Base-by-base conservation (phyloP, 371 early-diverging fungal genomes). In the Apophysomyces elegans region DNA sequence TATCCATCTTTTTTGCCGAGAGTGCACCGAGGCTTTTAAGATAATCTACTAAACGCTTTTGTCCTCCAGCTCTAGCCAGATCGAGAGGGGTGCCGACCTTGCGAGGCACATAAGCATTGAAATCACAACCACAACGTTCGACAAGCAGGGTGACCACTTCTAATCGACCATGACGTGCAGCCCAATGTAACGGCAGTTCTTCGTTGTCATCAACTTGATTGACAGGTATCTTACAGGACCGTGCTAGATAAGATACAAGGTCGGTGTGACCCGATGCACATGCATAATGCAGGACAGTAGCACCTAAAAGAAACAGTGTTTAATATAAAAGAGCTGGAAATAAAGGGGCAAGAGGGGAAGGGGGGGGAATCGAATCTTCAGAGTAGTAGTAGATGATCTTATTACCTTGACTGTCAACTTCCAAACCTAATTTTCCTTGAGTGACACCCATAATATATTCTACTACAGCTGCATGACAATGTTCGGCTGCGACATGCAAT, bases 231-330 rank as follows among this genome's bases (percentile, higher is more conserved):
- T 69, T 70, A 62, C 80, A 80, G 11, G 62, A 59, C 32, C 64
- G 66, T 36, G 70, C 63, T 2, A 77, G 43, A 46, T 67, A 75
- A 9, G 72, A 63, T 11, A 80, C 80, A 3, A 80, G 61, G 16
- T 77, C 77, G 13, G 69, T 63, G 61, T 81, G 74, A 2, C 81
- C 79, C 6, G 81, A 78, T 37, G 60, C 62, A 56, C 77, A 71
- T 32, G 79, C 81, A 70, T 78, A 81, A 61, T 81, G 81, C n/a
- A 81, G 61, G 6, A 68, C 68, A 38, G 73, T 78, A 7, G 77
- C 77, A 39, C 81, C 81, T 81, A 59, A 37, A 37, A 45, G 41
- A 54, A 4, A 50, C 9, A 21, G 4, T 18, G n/a, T 8, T 50
- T 13, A 18, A 56, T 18, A 14, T n/a, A 54, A 62, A 36, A 35